These are phyloP conservation scores for Hirsutella rhossiliensis DNA, from an alignment of 2,329 filamentous ascomycete genomes.

Conservation along the genomic window DNA sequence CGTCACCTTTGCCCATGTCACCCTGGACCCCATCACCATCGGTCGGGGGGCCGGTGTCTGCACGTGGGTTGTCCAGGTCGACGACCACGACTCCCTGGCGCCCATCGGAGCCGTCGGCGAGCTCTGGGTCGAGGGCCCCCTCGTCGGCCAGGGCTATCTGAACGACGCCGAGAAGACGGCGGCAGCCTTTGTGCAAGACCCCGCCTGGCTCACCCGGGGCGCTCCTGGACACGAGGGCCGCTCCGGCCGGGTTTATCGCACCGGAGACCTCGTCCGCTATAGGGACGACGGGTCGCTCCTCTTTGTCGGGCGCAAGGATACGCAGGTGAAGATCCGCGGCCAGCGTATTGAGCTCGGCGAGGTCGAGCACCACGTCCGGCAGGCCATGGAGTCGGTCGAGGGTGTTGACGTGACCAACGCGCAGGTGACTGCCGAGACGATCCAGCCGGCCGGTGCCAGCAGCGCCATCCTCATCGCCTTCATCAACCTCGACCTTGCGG, in stretches of 20 bases:
- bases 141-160: constrained; percentile 10
- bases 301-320: constrained; percentile 19
- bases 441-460: constrained; percentile 2
- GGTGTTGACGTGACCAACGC: not conserved
- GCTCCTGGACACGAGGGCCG: constrained; percentile 1
- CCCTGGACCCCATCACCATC: constrained; percentile 1
- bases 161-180: constrained; percentile 7
- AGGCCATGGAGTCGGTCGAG: not conserved
- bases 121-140: constrained; percentile 8
- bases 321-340: constrained; percentile 42
- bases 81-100: constrained; percentile 6
- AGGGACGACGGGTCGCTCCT: constrained; percentile 18
- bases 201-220: constrained; percentile 3
- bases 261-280: constrained; percentile 33
- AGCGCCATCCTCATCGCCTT: constrained; percentile 6
- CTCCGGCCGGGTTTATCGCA: constrained; percentile 25
- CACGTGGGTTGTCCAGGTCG: constrained; percentile 8
- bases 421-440: constrained; percentile 4
- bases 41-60: constrained; percentile 2
- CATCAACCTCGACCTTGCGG: not conserved
- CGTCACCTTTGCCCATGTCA: not conserved
- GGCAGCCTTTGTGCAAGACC: constrained; percentile 10
- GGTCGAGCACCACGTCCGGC: constrained; percentile 7
- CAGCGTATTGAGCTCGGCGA: constrained; percentile 33
- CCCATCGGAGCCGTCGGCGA: constrained; percentile 9